Evolutionary conservation across 2,329 filamentous ascomycete genomes (phyloP), one percentile per base, ranked within the genome.

Genomic region (Fusarium ramigenum): DNA sequence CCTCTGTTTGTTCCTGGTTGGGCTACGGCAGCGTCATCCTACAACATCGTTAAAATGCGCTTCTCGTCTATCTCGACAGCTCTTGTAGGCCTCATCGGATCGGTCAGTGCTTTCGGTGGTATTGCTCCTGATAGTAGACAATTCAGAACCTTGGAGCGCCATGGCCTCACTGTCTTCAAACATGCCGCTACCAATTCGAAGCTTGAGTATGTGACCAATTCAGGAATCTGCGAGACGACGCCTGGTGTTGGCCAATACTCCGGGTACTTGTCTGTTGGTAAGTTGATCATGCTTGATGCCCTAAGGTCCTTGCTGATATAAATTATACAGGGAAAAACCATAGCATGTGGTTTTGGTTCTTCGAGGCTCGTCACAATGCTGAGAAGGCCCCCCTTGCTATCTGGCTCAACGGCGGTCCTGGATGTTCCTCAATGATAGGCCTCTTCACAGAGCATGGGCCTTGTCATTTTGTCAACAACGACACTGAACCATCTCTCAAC

Each of bases 371-470:
- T 12, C 78, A 85, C 50, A 75, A 81, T 19, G 78, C 83, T 5
- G 75, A 79, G 10, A 80, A 80, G 40, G 82, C 82, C 6, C 83
- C 80, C 37, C 78, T 91, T 53, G 88, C 87, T 19, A 88, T 93
- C 75, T 93, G 89, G 89, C 84, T 81, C 57, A 81, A 81, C 52
- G 80, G 80, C 23, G 80, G 80, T 4, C 80, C 80, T 12, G 80
- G 80, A 19, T 80, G 79, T 62, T 81, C 79, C 9, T 81, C 79
- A 11, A 78, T 81, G 72, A 46, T 78, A 60, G 80, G 80, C 15
- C 78, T 93, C 60, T 91, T 93, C 75, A 83, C 84, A 30, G 90
- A 91, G 77, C 92, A 98, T 70, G 96, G 96, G 52, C 95, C 96
- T 9, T 92, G 93, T 36, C 93, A 91, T 73, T 90, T 98, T 79